A percentile compares a stretch with the other conserved stretches of the same genome.
These are phyloP conservation scores for Umbelopsis sp. DNA, from an alignment of 192 early-diverging fungal genomes.

Conservation along the genomic window DNA sequence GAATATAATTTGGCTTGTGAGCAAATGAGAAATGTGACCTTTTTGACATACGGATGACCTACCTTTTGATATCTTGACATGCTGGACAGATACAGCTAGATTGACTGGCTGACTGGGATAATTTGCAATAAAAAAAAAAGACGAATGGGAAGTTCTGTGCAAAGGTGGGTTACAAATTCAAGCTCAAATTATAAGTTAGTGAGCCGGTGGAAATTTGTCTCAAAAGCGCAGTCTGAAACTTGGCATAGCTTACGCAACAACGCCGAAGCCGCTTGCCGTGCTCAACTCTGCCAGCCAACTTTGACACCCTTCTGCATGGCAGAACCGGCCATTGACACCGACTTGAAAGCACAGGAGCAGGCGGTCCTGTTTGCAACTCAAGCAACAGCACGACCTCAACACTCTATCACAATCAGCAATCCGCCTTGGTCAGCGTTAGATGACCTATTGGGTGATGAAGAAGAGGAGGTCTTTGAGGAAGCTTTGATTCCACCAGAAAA, in stretches of 20 bases:
- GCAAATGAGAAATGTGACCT: neutral
- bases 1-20: neutral
- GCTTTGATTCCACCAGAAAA: slow-evolving; percentile 88
- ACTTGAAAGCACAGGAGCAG: neutral
- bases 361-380: neutral
- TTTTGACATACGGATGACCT: neutral
- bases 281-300: neutral
- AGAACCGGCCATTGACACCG: neutral
- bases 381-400: neutral
- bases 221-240: too few species aligned
- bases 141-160: neutral
- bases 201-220: too few species aligned
- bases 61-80: slow-evolving; percentile 29
- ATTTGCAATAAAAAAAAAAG: neutral
- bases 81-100: slow-evolving; percentile 8
- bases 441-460: slow-evolving; percentile 37
- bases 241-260: too few species aligned
- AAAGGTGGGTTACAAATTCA: too few species aligned
- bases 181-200: too few species aligned
- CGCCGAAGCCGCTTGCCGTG: too few species aligned
- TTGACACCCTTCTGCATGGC: neutral
- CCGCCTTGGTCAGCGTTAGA: slow-evolving; percentile 33
- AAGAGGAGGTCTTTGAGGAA: slow-evolving; percentile 52
- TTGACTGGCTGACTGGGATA: neutral
- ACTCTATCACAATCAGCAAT: slow-evolving; percentile 10